Conservation (phyloP, 768 basidiomycete species). For the Lanmaoa rubissima region DNA sequence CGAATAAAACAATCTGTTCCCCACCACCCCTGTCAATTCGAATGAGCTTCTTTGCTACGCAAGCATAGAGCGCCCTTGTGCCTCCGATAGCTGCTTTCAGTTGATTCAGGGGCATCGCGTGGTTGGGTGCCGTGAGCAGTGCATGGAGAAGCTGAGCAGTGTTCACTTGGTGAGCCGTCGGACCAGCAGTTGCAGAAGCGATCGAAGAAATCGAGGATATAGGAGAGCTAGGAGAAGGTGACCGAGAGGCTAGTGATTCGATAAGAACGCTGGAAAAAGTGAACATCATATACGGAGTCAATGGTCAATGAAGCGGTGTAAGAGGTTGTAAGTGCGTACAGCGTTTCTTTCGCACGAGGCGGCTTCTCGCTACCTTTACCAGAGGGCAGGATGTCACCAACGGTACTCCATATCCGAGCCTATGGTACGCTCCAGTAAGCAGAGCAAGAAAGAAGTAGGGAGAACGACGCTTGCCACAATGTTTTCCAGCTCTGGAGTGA, state of each 20-base stretch:
- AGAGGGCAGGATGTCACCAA: slow-evolving; percentile 63
- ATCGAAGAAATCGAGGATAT: slow-evolving; percentile 55
- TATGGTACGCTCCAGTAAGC: slow-evolving; percentile 24
- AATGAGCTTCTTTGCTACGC: slow-evolving; percentile 77
- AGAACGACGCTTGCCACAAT: slow-evolving; percentile 49
- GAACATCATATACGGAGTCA: background rate
- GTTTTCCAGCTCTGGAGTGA: slow-evolving; percentile 63
- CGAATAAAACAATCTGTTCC: slow-evolving; percentile 75
- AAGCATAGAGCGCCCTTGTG: slow-evolving; percentile 67
- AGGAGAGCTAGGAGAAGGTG: slow-evolving; percentile 55
- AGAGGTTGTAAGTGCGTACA: slow-evolving; percentile 41
- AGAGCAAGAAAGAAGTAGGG: background rate
- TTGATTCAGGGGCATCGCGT: slow-evolving; percentile 58
- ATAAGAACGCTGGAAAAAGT: slow-evolving; percentile 48
- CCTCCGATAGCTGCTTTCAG: slow-evolving; percentile 60
- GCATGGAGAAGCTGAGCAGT: slow-evolving; percentile 64
- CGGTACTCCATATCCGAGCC: slow-evolving; percentile 68
- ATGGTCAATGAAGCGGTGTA: background rate
- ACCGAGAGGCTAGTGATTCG: slow-evolving; percentile 49
- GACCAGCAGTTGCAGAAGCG: slow-evolving; percentile 35
- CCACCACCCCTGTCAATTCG: slow-evolving; percentile 74
- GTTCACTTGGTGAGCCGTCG: slow-evolving; percentile 67
- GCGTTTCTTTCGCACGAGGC: slow-evolving; percentile 56
- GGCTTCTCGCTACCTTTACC: slow-evolving; percentile 44
- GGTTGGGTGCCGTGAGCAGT: slow-evolving; percentile 53